Conservation (phyloP, 2,329 filamentous ascomycete species). For the Penicillium sp. region DNA sequence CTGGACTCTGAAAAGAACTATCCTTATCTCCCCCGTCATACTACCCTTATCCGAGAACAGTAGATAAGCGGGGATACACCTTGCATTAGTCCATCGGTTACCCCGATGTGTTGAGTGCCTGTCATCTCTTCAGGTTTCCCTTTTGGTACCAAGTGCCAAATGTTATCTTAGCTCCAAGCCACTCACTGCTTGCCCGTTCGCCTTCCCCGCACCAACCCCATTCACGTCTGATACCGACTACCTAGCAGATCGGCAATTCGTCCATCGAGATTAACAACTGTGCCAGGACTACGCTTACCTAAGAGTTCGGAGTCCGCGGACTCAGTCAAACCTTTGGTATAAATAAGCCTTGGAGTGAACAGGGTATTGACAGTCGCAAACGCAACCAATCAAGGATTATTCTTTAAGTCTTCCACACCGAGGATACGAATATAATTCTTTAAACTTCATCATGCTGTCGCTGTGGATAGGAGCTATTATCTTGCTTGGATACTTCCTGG, state of each 20-base stretch:
- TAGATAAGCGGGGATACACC: neutral
- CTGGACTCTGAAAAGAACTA: neutral
- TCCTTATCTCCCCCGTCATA: neutral
- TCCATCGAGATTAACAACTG: neutral
- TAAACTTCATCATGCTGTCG: constrained; percentile 13
- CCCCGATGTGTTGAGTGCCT: neutral
- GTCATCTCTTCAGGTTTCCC: constrained; percentile 18
- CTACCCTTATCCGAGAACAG: neutral
- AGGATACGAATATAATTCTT: neutral
- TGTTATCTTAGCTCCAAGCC: constrained; percentile 7
- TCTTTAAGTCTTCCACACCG: neutral
- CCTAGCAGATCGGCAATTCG: neutral
- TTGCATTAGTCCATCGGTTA: neutral
- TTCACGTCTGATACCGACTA: constrained; percentile 2
- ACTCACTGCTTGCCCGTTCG: neutral
- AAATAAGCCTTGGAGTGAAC: constrained; percentile 1
- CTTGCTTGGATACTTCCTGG: constrained; percentile 9
- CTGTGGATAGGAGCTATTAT: constrained; percentile 13
- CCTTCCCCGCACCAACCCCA: constrained; percentile 17
- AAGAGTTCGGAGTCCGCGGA: constrained; percentile 2
- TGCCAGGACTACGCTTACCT: constrained; percentile 1
- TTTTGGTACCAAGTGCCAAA: constrained; percentile 5
- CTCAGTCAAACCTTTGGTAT: constrained; percentile 2
- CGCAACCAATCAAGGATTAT: neutral
- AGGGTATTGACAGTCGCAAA: neutral